Conservation (phyloP, 2,329 filamentous ascomycete genomes). For the Chalaropsis ovoidea region DNA sequence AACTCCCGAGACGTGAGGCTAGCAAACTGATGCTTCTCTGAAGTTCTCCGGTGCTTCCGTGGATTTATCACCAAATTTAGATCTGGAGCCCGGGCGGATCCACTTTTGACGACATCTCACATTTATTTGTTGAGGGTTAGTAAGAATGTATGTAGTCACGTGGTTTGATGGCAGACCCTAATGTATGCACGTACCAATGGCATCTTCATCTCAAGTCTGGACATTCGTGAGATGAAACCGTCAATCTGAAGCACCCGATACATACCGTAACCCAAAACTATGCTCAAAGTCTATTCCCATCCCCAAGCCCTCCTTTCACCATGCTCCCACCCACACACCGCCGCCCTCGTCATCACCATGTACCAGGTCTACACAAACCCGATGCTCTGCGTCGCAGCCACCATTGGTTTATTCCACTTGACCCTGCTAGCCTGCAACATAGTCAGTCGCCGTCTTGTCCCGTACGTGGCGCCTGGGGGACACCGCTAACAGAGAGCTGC, state of each 20-base stretch:
- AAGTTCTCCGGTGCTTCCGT: conserved; percentile 3
- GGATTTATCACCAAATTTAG: conserved; percentile 4
- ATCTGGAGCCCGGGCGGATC: not conserved
- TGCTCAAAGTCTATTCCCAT: not conserved
- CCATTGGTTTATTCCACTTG: not conserved
- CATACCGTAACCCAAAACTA: no score
- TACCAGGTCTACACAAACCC: not conserved
- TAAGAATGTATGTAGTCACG: not conserved
- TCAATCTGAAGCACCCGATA: no score
- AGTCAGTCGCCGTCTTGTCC: not conserved
- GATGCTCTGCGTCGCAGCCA: not conserved
- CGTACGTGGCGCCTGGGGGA: no score
- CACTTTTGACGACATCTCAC: not conserved
- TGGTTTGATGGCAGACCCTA: not conserved
- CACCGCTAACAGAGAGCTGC: not conserved
- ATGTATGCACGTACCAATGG: not conserved
- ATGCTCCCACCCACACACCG: not conserved
- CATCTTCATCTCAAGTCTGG: not conserved
- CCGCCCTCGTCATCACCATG: not conserved
- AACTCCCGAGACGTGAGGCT: not conserved
- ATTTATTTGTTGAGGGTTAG: not conserved
- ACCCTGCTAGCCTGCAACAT: not conserved
- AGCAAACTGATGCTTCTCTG: not conserved
- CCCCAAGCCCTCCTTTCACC: not conserved
- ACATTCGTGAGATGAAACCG: not conserved